Percentiles rank a stretch among this genome's conserved stretches.
Evolutionary conservation across 805 yeast genomes (phyloP).

Genomic region (Yamadazyma sp.): DNA sequence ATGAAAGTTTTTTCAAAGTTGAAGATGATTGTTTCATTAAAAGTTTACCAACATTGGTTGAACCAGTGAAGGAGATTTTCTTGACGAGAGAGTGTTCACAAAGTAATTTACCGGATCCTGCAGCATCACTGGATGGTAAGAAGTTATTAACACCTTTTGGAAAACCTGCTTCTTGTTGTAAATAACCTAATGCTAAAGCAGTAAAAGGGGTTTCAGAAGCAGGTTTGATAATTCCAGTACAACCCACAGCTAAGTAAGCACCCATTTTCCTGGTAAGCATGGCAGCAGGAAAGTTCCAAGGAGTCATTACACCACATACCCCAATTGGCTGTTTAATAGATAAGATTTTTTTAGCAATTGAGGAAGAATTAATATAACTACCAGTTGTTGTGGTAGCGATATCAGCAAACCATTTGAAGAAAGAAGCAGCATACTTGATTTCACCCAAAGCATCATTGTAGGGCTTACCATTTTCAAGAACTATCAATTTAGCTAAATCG

Average conservation of each 20-base stretch:
- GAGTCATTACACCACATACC: constrained; percentile 74
- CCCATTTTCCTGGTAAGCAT: constrained; percentile 75
- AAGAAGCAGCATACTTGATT: constrained; percentile 63
- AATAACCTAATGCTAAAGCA: constrained; percentile 63
- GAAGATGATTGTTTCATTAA: constrained; percentile 56
- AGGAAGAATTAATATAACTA: constrained; percentile 58
- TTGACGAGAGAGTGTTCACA: constrained; percentile 43
- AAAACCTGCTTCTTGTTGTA: constrained; percentile 65
- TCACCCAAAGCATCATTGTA: constrained; percentile 71
- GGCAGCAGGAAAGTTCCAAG: constrained; percentile 83
- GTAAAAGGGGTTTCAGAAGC: constrained; percentile 74
- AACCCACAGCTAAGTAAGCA: constrained; percentile 78
- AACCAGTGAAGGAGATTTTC: constrained; percentile 63
- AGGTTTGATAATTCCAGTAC: constrained; percentile 74
- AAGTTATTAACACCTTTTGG: constrained; percentile 70
- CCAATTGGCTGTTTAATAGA: constrained; percentile 76
- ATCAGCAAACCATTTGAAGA: constrained; percentile 88
- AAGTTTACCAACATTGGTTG: constrained; percentile 59
- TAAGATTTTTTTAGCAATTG: constrained; percentile 47
- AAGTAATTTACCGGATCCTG: constrained; percentile 52
- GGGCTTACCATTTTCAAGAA: constrained; percentile 76
- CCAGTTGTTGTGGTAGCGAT: constrained; percentile 73
- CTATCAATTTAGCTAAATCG: constrained; percentile 62
- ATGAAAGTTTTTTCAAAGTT: constrained; percentile 56
- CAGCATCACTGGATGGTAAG: constrained; percentile 47